These are phyloP conservation scores for Trichoderma atrobrunneum DNA, from an alignment of 2,329 filamentous ascomycete species.

Conservation along the genomic window DNA sequence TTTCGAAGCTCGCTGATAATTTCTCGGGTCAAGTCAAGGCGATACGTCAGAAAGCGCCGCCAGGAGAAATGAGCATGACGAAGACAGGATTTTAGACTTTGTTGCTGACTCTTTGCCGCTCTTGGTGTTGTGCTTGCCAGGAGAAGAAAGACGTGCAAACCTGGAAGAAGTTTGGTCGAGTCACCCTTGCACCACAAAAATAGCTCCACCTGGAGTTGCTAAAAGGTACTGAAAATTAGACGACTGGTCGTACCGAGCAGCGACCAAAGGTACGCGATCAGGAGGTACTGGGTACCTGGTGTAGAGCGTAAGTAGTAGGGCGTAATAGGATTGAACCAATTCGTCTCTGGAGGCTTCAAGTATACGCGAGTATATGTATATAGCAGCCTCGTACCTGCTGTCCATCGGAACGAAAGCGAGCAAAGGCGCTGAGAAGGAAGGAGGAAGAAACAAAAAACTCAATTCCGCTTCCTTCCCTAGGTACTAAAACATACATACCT, in stretches of 20 bases:
- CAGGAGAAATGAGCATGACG: slow-evolving; percentile 12
- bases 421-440: not conserved
- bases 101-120: not conserved
- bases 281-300: not conserved
- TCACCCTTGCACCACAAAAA: not conserved
- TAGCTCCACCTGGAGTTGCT: not conserved
- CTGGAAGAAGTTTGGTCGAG: slow-evolving; percentile 6
- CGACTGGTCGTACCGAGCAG: not conserved
- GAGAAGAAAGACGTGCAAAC: not conserved
- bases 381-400: not conserved
- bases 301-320: not conserved
- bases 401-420: not conserved
- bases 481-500: not conserved
- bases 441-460: not conserved
- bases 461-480: slow-evolving; percentile 3
- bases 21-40: not conserved
- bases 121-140: not conserved
- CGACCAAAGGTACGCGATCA: not conserved
- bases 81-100: slow-evolving; percentile 13
- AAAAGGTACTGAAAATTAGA: not conserved
- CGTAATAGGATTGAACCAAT: not conserved
- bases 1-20: slow-evolving; percentile 2
- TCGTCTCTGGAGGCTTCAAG: not conserved
- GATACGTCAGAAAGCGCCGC: slow-evolving; percentile 1
- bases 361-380: not conserved